Conservation (phyloP, 2,329 filamentous ascomycete species). For the Ilyonectria sp. region DNA sequence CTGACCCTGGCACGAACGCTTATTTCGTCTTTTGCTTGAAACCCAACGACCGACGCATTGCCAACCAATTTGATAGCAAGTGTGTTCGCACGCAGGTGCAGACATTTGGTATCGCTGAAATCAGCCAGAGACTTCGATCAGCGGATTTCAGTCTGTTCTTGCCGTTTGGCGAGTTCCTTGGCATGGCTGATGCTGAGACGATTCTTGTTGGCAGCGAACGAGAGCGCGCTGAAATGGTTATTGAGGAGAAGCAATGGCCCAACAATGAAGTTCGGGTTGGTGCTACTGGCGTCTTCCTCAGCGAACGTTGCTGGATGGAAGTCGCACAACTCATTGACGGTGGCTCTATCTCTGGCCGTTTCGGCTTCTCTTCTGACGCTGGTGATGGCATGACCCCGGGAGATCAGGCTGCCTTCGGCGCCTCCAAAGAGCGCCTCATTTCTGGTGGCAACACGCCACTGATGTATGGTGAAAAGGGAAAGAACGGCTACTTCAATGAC, state of each 20-base stretch:
- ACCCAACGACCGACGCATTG: slow-evolving; percentile 95
- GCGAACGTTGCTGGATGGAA: slow-evolving; percentile 95
- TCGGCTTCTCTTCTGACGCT: slow-evolving; percentile 65
- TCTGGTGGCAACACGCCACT: slow-evolving; percentile 68
- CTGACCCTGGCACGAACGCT: slow-evolving; percentile 85
- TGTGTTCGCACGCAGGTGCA: slow-evolving; percentile 96
- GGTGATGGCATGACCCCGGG: slow-evolving; percentile 74
- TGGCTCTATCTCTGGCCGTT: slow-evolving; percentile 63
- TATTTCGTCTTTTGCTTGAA: slow-evolving; percentile 99
- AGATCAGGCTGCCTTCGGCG: slow-evolving; percentile 72
- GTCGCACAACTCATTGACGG: slow-evolving; percentile 82
- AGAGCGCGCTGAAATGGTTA: slow-evolving; percentile 91
- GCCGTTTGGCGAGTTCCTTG: slow-evolving; percentile 95
- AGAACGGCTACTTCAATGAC: slow-evolving; percentile 88
- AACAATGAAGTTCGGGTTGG: slow-evolving; percentile 92
- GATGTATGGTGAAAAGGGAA: slow-evolving; percentile 82
- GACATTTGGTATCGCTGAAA: slow-evolving; percentile 96
- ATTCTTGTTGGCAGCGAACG: slow-evolving; percentile 92
- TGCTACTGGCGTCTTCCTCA: slow-evolving; percentile 94
- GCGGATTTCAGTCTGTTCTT: slow-evolving; percentile 97
- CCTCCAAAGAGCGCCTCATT: slow-evolving; percentile 73
- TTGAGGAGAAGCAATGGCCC: slow-evolving; percentile 94
- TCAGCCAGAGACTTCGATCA: slow-evolving; percentile 91
- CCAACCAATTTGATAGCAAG: slow-evolving; percentile 99
- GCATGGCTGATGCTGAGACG: slow-evolving; percentile 86